Evolutionary conservation across 1,139 yeast genomes (phyloP), one percentile per base, ranked within the genome.

Genomic region (Geotrichum cucujoidarum): DNA sequence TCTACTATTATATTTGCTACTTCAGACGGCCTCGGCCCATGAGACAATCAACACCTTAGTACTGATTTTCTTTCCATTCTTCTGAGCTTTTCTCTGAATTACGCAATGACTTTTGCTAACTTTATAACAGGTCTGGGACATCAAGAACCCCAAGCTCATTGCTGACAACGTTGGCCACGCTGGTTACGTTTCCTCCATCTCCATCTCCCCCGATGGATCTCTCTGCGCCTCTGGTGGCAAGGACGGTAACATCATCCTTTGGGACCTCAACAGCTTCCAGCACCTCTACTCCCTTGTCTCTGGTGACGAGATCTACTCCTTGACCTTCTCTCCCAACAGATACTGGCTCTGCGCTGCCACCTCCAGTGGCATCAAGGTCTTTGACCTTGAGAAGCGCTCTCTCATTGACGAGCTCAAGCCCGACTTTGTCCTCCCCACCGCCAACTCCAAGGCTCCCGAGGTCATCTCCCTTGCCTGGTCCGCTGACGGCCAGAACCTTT

Each of bases 341-440:
- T 94, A 88, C 94, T 92, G 98, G 98, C 87, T 94, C 75, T 94
- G 96, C 73, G 98, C 97, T 77, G 98, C 98, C 70, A 92, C 99
- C 67, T 79, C 96, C 63, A 77, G 96, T 64, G 94, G 97, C 70
- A 88, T 94, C 80, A 90, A 89, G 89, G 85, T 94, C 81, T 92
- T 83, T 88, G 89, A 90, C 83, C 84, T 92, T 74, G 95, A 89
- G 79, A 92, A 87, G 78, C 85, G 95, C 78, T 77, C 78, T 67
- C 80, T 90, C 74, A 89, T 90, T 76, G 98, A 92, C 72, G 97
- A 92, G 81, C 87, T 92, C 77, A 89, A 86, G 80, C 97, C 97
- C 72, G 98, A 92, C 79, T 87, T 88, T 70, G 87, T 94, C 70
- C 81, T 84, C 68, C 80, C 83, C 71, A 82, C 85, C 67, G 66